Base-by-base conservation (phyloP, 108 stramenopile species). In the Fragilaria radians region DNA sequence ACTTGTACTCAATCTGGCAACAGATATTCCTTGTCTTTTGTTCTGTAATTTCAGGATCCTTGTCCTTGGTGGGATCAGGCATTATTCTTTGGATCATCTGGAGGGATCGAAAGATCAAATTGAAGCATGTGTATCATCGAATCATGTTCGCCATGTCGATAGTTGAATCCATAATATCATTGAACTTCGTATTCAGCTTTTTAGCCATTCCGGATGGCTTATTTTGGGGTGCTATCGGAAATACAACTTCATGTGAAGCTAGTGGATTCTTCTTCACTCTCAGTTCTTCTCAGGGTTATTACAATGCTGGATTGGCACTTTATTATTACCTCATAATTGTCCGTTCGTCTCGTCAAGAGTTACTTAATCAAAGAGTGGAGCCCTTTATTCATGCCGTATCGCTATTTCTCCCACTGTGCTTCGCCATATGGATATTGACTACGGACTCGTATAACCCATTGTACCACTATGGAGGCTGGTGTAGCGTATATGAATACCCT, bases 231-330 rank as follows among this genome's bases (percentile, higher is more conserved):
- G 72, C 81, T 0, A 24, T 48, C 22, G 82, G 82, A 0, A 81
- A 66, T 2, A 49, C 32, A 17, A 65, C 50, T 0, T 68, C 76
- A 0, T 84, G 83, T 46, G 63, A 65, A 3, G 77, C 76, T 1
- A 74, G 78, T 32, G 85, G 80, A 19, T 87, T 83, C 54, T 83
- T 87, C 11, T 11, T 14, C 36, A 42, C 14, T 11, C 14, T 42
- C 14, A 14, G 36, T 14, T 7, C 36, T 7, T 42, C 36, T 42
- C 36, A 11, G 14, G 11, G 7, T 42, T 14, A 7, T 14, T 42
- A 42, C 14, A 42, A 7, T 42, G 7, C 14, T 42, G 36, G 36
- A 11, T 14, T 42, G 36, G 36, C 36, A 42, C 7, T 42, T 42
- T 42, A 42, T 14, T 42, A 42, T 42, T 14, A 11, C 11, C 36